Base-by-base conservation (phyloP, 2,329 filamentous ascomycete genomes). In the Cercospora sp. region DNA sequence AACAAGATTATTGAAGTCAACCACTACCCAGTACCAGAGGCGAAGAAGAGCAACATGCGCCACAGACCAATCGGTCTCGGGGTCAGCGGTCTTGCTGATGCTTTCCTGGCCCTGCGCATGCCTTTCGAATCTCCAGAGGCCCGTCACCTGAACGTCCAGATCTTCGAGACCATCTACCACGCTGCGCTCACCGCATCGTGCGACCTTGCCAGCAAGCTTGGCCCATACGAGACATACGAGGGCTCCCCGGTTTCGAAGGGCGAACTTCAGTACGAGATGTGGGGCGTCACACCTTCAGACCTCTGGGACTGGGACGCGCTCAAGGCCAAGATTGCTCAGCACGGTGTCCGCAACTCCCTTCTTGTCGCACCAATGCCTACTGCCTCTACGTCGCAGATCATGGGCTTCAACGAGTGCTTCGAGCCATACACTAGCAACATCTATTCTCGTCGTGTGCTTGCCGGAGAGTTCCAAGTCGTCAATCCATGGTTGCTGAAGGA, bases 391-490 rank as follows among this genome's bases (percentile, higher is more conserved):
- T 97, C 93, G 68, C 95, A 99, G 84, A 99, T 99, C 79, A 86
- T 99, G 75, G 95, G 95, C 76, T 97, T 97, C 87, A 99, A 99
- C 80, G 95, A 99, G 84, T 99, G 95, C 86, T 99, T 99, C 80
- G 95, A 99, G 86, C 95, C 95, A 48, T 99, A 99, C 85, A 99
- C 95, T 4, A 98, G 94, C 75, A 99, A 99, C 87, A 99, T 99
- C 81, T 99, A 99, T 86, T 97, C 94, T 75, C 94, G 95, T 72
- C 94, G 95, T 86, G 95, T 99, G 66, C 86, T 99, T 75, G 95
- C 95, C 74, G 95, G 95, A 76, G 95, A 99, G 82, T 99, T 99
- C 89, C 95, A 99, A 84, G 93, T 99, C 64, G 95, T 99, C 80
- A 99, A 99, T 85, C 95, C 95, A 63, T 99, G 95, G 95, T 84